Percentiles rank a stretch among this genome's conserved stretches.
phyloP scores from a whole-genome alignment of 352 stramenopile species.

The Blastocystis sp. region DNA sequence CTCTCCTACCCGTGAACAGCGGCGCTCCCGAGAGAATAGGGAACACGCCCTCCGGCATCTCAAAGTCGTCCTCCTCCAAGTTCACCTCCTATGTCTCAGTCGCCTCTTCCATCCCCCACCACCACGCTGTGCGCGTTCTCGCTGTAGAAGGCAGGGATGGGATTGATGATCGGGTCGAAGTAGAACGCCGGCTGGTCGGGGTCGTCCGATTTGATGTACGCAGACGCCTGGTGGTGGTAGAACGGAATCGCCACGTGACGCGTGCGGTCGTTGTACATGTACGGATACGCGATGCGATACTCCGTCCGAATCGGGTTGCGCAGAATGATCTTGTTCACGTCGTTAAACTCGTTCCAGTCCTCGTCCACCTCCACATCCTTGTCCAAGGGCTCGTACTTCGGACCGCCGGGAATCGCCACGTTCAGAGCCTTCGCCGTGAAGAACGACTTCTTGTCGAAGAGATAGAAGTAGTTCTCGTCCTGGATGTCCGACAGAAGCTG shows the following conservation, averaged over 20 bases:
- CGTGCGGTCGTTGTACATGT: conserved; percentile 95
- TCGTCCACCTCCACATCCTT: conserved; percentile 90
- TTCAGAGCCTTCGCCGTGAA: conserved; percentile 99
- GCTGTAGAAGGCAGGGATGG: conserved; percentile 79
- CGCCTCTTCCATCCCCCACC: conserved; percentile 33
- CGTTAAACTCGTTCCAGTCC: conserved; percentile 99
- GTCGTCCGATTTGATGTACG: conserved; percentile 88
- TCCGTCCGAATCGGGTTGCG: conserved; percentile 93
- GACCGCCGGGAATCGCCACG: conserved; percentile 90
- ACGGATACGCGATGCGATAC: conserved; percentile 96
- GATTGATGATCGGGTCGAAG: conserved; percentile 90
- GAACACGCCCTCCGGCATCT: neutral
- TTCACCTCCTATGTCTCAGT: conserved; percentile 62
- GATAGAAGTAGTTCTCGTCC: conserved; percentile 86
- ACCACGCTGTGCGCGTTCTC: conserved; percentile 60
- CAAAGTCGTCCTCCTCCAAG: conserved; percentile 75
- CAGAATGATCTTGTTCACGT: conserved; percentile 99
- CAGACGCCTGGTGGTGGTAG: conserved; percentile 88
- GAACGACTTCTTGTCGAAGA: conserved; percentile 90
- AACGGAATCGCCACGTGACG: conserved; percentile 81
- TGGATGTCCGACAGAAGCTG: conserved; percentile 89
- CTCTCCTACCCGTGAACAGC: neutral
- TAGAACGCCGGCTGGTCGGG: conserved; percentile 87
- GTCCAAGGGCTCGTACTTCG: conserved; percentile 97
- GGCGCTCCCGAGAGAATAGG: neutral